These are phyloP conservation scores for Lepiota venenata DNA, from an alignment of 768 basidiomycete genomes.

Conservation along the genomic window DNA sequence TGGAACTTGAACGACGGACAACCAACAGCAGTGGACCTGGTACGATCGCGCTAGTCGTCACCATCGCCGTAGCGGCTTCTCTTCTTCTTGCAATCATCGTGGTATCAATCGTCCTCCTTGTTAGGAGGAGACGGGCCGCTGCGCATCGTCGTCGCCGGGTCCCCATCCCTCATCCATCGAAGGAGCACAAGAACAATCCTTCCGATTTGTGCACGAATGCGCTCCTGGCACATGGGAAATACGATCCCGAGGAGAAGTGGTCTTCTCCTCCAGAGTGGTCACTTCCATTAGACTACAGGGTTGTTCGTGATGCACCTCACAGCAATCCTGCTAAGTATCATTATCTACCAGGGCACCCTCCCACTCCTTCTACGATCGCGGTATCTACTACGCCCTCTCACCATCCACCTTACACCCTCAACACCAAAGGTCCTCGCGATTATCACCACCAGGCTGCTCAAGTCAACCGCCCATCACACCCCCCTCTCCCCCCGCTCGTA, in stretches of 20 bases:
- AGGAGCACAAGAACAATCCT: background rate
- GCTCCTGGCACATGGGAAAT: background rate
- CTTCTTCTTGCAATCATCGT: background rate
- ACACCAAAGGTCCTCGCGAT: background rate
- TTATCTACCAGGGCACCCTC: background rate
- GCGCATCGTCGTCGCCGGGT: background rate
- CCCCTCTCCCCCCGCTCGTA: constrained; percentile 1
- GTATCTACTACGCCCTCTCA: background rate
- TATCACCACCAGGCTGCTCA: background rate
- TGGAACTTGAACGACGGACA: background rate
- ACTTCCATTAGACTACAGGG: background rate
- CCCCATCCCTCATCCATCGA: background rate
- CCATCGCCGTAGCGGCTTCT: background rate
- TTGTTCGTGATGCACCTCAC: background rate
- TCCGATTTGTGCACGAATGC: background rate
- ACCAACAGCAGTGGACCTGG: background rate
- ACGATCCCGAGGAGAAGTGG: background rate
- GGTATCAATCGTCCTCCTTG: background rate
- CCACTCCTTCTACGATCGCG: background rate
- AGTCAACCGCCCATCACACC: background rate
- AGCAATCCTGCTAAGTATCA: background rate
- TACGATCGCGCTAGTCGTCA: background rate
- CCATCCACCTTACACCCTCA: background rate
- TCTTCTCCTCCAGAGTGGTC: background rate
- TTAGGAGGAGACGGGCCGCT: background rate